These are phyloP conservation scores for Eimeria tenella DNA, from an alignment of 169 alveolate genomes.

Conservation along the genomic window DNA sequence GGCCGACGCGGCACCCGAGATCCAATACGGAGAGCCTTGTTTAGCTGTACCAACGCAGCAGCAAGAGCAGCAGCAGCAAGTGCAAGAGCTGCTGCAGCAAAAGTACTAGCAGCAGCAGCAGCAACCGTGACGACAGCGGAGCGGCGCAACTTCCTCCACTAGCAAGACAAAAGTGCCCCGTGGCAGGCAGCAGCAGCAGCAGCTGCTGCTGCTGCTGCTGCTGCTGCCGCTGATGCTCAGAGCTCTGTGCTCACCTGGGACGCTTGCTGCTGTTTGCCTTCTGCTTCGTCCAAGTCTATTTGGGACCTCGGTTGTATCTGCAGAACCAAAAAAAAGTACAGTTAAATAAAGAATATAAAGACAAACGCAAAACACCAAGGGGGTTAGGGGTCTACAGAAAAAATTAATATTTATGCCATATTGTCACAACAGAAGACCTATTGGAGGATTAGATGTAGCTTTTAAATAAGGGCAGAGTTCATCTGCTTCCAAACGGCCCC, in stretches of 20 bases:
- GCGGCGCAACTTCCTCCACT: too few species aligned
- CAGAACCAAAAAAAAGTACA: not conserved
- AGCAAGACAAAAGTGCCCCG: too few species aligned
- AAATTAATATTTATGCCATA: slow-evolving; percentile 10
- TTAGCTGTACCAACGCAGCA: slow-evolving; percentile 11
- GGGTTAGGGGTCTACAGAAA: slow-evolving; percentile 9
- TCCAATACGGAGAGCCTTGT: not conserved
- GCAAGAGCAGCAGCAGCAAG: not conserved
- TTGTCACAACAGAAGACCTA: slow-evolving; percentile 3
- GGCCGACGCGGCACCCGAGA: slow-evolving; percentile 40
- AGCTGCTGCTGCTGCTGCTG: too few species aligned
- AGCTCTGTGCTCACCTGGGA: slow-evolving; percentile 22
- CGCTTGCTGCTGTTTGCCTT: slow-evolving; percentile 14
- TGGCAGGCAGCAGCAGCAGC: too few species aligned
- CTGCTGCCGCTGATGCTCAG: not conserved
- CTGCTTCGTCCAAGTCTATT: not conserved
- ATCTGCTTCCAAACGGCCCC: too few species aligned
- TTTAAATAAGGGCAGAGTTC: not conserved
- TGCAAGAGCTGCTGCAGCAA: not conserved
- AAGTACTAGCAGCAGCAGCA: not conserved
- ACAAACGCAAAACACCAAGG: not conserved
- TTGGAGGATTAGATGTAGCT: slow-evolving; percentile 37
- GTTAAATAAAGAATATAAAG: not conserved
- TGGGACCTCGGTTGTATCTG: slow-evolving; percentile 16
- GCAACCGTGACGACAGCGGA: not conserved